Conservation (phyloP, 345 rosid species). For the Gossypium sturtianum region DNA sequence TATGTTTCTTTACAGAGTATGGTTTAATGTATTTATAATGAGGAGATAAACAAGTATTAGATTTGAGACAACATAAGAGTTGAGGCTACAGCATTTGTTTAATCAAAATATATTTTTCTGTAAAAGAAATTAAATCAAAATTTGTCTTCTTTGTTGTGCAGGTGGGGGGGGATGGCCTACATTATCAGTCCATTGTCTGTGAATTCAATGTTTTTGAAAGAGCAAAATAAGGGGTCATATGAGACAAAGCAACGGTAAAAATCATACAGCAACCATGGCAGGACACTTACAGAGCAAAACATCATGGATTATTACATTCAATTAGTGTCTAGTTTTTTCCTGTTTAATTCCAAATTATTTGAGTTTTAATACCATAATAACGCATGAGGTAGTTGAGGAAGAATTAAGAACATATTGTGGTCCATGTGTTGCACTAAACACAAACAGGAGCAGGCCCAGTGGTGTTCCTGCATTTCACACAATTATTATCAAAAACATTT, state of each 20-base stretch:
- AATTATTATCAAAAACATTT: slow-evolving; percentile 2
- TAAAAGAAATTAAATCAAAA: not conserved
- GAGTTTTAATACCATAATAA: not conserved
- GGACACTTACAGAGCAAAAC: not conserved
- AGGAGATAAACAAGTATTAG: not conserved
- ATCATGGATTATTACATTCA: not conserved
- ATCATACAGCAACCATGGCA: not conserved
- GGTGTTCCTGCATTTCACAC: not conserved
- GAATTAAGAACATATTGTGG: slow-evolving; percentile 11
- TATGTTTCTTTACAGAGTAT: not conserved
- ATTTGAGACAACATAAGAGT: not conserved
- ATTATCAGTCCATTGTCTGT: slow-evolving; percentile 19
- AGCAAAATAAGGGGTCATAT: not conserved
- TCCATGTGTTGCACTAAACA: slow-evolving; percentile 4
- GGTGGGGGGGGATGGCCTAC: slow-evolving; percentile 20
- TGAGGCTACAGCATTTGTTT: not conserved
- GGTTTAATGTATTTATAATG: not conserved
- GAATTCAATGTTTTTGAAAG: slow-evolving; percentile 15
- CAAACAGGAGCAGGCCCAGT: slow-evolving; percentile 5
- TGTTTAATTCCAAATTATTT: not conserved
- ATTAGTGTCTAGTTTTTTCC: too few species aligned
- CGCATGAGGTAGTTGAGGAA: slow-evolving; percentile 13
- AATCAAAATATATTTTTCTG: not conserved
- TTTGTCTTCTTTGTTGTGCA: not conserved
- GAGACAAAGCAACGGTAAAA: slow-evolving; percentile 40